Evolutionary conservation across 805 yeast genomes (phyloP).

Genomic region (Nakazawaea holstii): DNA sequence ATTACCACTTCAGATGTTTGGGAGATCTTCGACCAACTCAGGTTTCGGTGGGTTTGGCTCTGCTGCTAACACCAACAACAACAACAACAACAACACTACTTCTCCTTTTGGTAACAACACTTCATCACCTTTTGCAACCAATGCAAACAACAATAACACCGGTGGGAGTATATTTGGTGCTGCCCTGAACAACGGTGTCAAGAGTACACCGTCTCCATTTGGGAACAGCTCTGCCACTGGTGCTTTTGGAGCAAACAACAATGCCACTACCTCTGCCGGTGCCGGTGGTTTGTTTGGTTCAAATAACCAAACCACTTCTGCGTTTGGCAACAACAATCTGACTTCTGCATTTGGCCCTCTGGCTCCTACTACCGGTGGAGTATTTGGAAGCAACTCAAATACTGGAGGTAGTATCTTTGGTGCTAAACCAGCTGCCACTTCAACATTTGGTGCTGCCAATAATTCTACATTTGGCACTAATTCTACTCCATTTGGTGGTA

Average conservation of each 20-base stretch:
- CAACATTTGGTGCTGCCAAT: slow-evolving; percentile 18
- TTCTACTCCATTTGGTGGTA: slow-evolving; percentile 22
- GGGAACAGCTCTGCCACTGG: slow-evolving; percentile 25
- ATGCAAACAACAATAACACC: slow-evolving; percentile 20
- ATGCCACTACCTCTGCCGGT: slow-evolving; percentile 11
- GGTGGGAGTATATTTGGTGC: slow-evolving; percentile 25
- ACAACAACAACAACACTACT: slow-evolving; percentile 17
- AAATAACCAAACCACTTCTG: slow-evolving; percentile 26
- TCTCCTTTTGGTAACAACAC: slow-evolving; percentile 31
- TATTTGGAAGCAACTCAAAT: slow-evolving; percentile 20
- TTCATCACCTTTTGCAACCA: slow-evolving; percentile 19
- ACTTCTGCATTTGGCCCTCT: slow-evolving; percentile 11
- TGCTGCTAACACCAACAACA: slow-evolving; percentile 16
- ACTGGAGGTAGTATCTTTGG: slow-evolving; percentile 20
- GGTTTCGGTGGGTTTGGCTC: slow-evolving; percentile 17
- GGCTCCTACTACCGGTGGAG: slow-evolving; percentile 8
- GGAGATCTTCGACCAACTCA: slow-evolving; percentile 20
- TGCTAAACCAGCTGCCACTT: slow-evolving; percentile 13
- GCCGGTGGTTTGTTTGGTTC: slow-evolving; percentile 23
- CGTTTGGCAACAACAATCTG: slow-evolving; percentile 29
- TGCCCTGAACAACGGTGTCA: slow-evolving; percentile 8
- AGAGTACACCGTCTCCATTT: slow-evolving; percentile 14
- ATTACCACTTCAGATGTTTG: slow-evolving; percentile 33
- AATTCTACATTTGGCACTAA: slow-evolving; percentile 22
- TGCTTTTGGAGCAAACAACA: slow-evolving; percentile 28